Evolutionary conservation across 1,139 yeast species (phyloP), one percentile per base, ranked within the genome.

Genomic region (Pichia sp.): DNA sequence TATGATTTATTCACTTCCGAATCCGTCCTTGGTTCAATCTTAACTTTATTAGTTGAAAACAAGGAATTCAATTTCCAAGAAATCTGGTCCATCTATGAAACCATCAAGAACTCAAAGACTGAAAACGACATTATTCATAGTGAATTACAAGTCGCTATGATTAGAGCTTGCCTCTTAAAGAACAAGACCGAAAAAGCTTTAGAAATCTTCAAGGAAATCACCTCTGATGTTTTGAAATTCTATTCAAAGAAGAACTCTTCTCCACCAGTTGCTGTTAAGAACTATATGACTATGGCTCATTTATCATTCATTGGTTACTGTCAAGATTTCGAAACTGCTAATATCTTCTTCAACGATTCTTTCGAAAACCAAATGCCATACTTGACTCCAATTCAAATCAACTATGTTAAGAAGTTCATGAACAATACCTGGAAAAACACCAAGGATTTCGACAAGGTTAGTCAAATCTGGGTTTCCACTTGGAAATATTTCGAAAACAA

Each of bases 281-380:
- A 77, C 46, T 74, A 79, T 47, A 64, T 80, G 60, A 71, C 77
- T 35, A 85, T 83, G 61, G 81, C 85, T 45, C 96, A 86, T 67
- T 75, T 85, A 54, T 76, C 85, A 4, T 89, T 90, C 60, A 81
- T 90, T 59, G 96, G 96, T 43, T 82, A 81, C 55, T 85, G 93
- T 65, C 77, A 79, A 55, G 94, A 89, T 59, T 70, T 82, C 45
- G 73, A 74, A 33, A 81, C 89, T 42, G 88, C 96, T 4, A 77
- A 77, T 58, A 78, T 80, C 42, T 86, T 86, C 61, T 89, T 85
- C 60, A 80, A 81, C 54, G 83, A 83, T 60, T 90, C 90, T 1
- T 67, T 85, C 40, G 72, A 73, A 44, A 68, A 70, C 40, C 81
- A 79, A 51, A 78, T 85, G 70, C 95, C 96, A 14, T 88, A 87